Evolutionary conservation across 805 yeast species (phyloP).

Genomic region (Schwanniomyces pseudopolymorphus): DNA sequence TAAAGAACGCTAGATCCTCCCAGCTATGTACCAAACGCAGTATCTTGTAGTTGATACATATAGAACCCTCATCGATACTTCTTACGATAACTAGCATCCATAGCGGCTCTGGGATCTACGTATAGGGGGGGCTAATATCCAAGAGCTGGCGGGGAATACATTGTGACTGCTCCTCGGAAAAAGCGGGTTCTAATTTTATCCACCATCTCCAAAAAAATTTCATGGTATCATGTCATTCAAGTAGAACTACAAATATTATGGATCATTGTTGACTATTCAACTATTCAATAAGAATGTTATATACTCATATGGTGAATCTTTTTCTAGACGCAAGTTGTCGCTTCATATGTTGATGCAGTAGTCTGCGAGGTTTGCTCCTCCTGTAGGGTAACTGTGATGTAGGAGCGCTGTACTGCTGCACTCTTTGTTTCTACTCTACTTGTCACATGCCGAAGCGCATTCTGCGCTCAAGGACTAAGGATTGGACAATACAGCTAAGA

Average conservation of each 20-base stretch:
- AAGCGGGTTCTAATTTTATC: too few relatives aligned
- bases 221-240: too few relatives aligned
- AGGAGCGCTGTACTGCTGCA: background rate
- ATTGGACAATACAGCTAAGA: background rate
- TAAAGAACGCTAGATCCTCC: background rate
- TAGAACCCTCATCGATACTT: background rate
- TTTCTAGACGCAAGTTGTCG: background rate
- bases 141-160: background rate
- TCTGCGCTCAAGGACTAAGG: background rate
- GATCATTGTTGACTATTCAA: too few relatives aligned
- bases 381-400: background rate
- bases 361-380: background rate
- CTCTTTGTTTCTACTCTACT: background rate
- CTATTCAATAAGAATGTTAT: too few relatives aligned
- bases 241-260: too few relatives aligned
- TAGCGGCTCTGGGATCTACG: background rate
- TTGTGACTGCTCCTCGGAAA: background rate
- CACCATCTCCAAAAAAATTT: too few relatives aligned
- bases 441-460: conserved; percentile 1
- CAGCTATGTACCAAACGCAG: background rate
- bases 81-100: background rate
- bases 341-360: background rate
- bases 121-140: background rate
- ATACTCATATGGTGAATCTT: too few relatives aligned
- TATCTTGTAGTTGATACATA: background rate